A percentile compares a stretch with the other conserved stretches of the same genome.
Evolutionary conservation across 495 filamentous ascomycete species (phyloP).

Genomic region (Talaromyces adpressus): DNA sequence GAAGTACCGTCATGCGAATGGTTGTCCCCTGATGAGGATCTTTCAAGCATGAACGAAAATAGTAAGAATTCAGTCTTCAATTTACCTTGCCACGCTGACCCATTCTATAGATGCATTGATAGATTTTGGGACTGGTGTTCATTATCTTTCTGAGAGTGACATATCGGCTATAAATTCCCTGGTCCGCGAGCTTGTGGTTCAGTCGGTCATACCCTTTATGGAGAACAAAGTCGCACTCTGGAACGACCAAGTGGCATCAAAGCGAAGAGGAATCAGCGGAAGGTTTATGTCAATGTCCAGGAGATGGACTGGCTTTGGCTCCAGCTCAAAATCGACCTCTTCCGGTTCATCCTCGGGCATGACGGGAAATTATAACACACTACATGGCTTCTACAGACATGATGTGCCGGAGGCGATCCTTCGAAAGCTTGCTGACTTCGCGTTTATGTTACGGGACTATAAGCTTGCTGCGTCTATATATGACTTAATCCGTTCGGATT

Average conservation of each 20-base stretch:
- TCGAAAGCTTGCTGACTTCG: slow-evolving; percentile 89
- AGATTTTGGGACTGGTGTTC: slow-evolving; percentile 61
- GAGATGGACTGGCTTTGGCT: slow-evolving; percentile 74
- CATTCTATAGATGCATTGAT: slow-evolving; percentile 34
- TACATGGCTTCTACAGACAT: slow-evolving; percentile 73
- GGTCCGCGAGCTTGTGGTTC: slow-evolving; percentile 85
- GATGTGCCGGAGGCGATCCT: slow-evolving; percentile 82
- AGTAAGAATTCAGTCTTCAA: slow-evolving; percentile 28
- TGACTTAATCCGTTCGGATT: slow-evolving; percentile 81
- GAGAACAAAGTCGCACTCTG: slow-evolving; percentile 81
- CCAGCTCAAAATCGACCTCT: slow-evolving; percentile 39
- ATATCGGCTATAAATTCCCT: slow-evolving; percentile 78
- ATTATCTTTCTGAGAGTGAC: slow-evolving; percentile 88
- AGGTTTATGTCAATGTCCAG: slow-evolving; percentile 89
- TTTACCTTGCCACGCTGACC: not conserved
- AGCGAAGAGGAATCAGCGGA: slow-evolving; percentile 76
- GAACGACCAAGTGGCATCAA: slow-evolving; percentile 97
- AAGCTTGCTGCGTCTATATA: slow-evolving; percentile 88
- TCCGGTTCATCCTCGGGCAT: slow-evolving; percentile 30
- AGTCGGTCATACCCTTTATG: slow-evolving; percentile 91
- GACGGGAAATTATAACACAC: slow-evolving; percentile 67
- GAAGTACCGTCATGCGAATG: slow-evolving; percentile 75
- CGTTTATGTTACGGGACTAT: slow-evolving; percentile 93
- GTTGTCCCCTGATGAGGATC: slow-evolving; percentile 80
- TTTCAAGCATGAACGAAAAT: slow-evolving; percentile 59